phyloP scores from a whole-genome alignment of 257 asterid species.

The Verbena officinalis region DNA sequence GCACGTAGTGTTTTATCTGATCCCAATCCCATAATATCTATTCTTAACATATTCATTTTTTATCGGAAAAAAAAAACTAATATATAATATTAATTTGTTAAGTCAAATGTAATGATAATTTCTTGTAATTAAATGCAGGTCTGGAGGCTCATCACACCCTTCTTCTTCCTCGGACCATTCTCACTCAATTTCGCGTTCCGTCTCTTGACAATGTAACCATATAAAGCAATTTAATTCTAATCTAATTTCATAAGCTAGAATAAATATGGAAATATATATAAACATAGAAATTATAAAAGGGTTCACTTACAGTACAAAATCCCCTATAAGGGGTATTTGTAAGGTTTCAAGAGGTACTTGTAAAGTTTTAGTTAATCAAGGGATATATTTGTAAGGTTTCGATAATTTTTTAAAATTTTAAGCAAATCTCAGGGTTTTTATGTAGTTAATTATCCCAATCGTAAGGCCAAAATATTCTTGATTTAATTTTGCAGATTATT shows the following conservation, averaged over 20 bases:
- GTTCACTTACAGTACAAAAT: too few species aligned
- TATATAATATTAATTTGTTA: background rate
- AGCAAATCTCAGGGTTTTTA: too few species aligned
- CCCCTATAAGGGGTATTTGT: too few species aligned
- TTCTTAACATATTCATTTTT: background rate
- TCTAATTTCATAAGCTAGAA: background rate
- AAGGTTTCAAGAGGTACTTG: too few species aligned
- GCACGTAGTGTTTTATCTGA: slow-evolving; percentile 28
- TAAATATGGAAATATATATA: too few species aligned
- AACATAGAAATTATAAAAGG: too few species aligned
- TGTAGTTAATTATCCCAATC: too few species aligned
- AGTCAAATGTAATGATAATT: background rate
- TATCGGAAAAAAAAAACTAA: background rate
- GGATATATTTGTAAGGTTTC: too few species aligned
- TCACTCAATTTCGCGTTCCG: slow-evolving; percentile 46
- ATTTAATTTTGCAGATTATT: slow-evolving; percentile 32
- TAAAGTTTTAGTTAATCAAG: too few species aligned
- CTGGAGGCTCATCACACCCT: slow-evolving; percentile 60
- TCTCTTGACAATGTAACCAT: slow-evolving; percentile 44
- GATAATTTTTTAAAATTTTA: too few species aligned
- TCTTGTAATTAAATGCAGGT: slow-evolving; percentile 38
- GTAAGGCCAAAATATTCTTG: too few species aligned
- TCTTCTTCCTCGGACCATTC: slow-evolving; percentile 54
- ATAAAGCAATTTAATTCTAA: background rate
- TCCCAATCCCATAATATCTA: background rate